These are phyloP conservation scores for Lichtheimia ornata DNA, from an alignment of 371 early-diverging fungal species.

Conservation along the genomic window DNA sequence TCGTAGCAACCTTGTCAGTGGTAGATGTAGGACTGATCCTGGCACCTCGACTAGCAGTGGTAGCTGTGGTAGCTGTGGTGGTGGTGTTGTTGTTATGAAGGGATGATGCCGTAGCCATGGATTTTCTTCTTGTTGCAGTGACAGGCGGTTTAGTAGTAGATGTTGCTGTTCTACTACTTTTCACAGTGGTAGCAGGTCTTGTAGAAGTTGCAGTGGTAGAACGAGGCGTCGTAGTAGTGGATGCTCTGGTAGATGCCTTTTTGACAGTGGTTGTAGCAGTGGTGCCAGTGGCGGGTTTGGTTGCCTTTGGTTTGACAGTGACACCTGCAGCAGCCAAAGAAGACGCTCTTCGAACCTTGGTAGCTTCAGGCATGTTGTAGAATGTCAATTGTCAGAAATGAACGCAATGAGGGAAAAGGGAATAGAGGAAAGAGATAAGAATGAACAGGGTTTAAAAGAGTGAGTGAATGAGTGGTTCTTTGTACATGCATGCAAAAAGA, in stretches of 20 bases:
- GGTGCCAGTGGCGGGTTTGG: background rate
- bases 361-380: constrained; percentile 8
- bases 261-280: constrained; percentile 1
- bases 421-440: constrained; percentile 2
- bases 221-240: background rate
- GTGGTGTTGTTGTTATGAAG: background rate
- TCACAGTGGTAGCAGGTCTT: background rate
- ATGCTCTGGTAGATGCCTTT: background rate
- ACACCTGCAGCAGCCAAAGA: constrained; percentile 8
- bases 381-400: background rate
- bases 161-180: background rate
- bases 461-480: too few relatives aligned
- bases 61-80: background rate
- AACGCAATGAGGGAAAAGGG: background rate
- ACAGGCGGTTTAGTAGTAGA: background rate
- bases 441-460: constrained; percentile 2
- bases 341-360: constrained; percentile 7
- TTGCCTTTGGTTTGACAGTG: background rate
- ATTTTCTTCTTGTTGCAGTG: background rate
- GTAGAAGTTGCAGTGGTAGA: background rate
- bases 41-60: background rate
- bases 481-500: too few relatives aligned
- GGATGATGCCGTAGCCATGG: background rate
- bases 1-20: background rate
- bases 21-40: background rate